phyloP scores from a whole-genome alignment of 768 basidiomycete species.

The Lenzites betulinus region DNA sequence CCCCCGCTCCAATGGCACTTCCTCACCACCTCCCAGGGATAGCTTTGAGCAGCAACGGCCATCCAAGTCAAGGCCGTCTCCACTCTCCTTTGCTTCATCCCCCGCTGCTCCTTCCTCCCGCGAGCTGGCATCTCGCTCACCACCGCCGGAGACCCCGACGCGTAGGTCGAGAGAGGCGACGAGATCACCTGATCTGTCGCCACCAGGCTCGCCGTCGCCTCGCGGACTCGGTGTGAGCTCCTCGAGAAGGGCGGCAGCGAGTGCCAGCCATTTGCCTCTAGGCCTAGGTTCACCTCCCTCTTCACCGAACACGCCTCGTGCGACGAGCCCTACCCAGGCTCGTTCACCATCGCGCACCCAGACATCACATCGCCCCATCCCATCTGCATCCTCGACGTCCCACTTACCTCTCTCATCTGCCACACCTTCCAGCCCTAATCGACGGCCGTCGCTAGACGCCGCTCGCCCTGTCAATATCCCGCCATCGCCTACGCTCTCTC shows the following conservation, averaged over 20 bases:
- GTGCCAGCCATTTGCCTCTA: conserved; percentile 45
- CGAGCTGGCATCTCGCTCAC: conserved; percentile 21
- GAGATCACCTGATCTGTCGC: conserved; percentile 37
- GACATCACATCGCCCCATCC: conserved; percentile 41
- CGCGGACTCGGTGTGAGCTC: conserved; percentile 38
- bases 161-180: conserved; percentile 33
- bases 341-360: conserved; percentile 46
- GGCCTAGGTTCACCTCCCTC: conserved; percentile 39
- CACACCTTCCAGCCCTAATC: conserved; percentile 32
- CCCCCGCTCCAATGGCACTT: conserved; percentile 26
- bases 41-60: conserved; percentile 26
- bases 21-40: conserved; percentile 28
- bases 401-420: conserved; percentile 46
- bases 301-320: conserved; percentile 41
- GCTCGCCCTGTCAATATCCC: conserved; percentile 32
- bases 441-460: conserved; percentile 36
- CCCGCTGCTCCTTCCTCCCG: conserved; percentile 18
- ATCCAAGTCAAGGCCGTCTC: conserved; percentile 30
- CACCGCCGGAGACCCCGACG: conserved; percentile 35
- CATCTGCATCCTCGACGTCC: conserved; percentile 50
- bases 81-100: conserved; percentile 24
- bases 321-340: conserved; percentile 45
- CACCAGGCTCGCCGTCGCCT: conserved; percentile 49
- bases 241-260: conserved; percentile 41
- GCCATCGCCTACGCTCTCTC: conserved; percentile 44